Evolutionary conservation across 176 grass and related monocot genomes (phyloP), one percentile per base, ranked within the genome.

Genomic region (Typha latifolia): DNA sequence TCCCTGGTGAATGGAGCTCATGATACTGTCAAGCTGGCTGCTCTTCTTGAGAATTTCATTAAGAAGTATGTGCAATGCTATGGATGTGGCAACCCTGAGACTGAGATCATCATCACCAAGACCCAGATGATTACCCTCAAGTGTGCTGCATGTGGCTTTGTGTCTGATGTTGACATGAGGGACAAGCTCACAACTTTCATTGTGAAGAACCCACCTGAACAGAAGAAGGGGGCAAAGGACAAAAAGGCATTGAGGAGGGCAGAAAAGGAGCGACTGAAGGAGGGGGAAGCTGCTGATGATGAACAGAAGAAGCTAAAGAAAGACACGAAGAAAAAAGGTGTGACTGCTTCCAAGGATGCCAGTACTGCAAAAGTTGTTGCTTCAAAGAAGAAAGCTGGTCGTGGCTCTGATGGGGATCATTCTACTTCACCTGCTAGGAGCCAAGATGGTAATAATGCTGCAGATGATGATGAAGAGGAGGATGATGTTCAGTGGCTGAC

Each of bases 41-140:
- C 68, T 12, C 82, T 97, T 48, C 80, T 96, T 31, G 93, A 96
- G 62, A 88, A 80, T 13, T 96, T 96, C 69, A 91, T 96, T 15
- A 86, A 84, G 75, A 96, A 96, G 70, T 96, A 91, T 56, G 93
- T 91, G 3, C 93, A 89, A 47, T 96, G 93, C 3, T 89, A 91
- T 12, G 83, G 78, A 0, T 96, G 93, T 13, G 63, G 82, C 69
- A 96, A 91, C n/a, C 93, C 88, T 24, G 93, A 96, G 80, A 96
- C 88, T 6, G 85, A 89, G 73, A 69, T 96, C 49, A 71, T 89
- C 29, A 76, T 96, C 19, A 88, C 82, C 0, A 89, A 89, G 72
- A 75, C 72, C 4, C 72, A 91, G 78, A 86, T 68, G 80, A 66
- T 91, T 11, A 84, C 85, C 1, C 63, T 96, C 69, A 91, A 91